Base-by-base conservation (phyloP, 345 rosid genomes). In the Cardamine occulta region DNA sequence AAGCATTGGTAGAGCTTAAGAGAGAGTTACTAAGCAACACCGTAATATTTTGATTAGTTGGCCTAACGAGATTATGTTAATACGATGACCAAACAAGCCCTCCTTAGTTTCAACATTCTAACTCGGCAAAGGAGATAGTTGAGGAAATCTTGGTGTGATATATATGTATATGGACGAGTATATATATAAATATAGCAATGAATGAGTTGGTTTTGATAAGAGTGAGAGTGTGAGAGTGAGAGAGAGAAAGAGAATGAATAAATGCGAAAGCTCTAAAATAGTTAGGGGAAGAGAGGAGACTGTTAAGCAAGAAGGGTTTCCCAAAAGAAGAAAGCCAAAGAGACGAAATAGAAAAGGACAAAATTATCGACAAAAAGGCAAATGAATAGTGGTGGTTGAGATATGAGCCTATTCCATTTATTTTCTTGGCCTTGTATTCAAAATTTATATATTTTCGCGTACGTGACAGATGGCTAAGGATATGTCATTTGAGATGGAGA, bases 401-500 rank as follows among this genome's bases (percentile, higher is more conserved):
- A 70, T 63, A 37, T 70, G 52, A 67, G 58, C 58, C 68, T 69
- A 77, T 62, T 68, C 80, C 62, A 70, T 63, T 64, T 59, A 47
- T 48, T 17, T 68, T 59, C 5, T 6, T 71, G 47, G 57, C 8
- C 4, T 59, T n/a, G 34, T 49, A 75, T 67, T 75, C 32, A 37
- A 51, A n/a, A 51, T 49, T 24, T 73, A 48, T 52, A 39, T 29
- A 63, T 21, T 9, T 32, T 6, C 26, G 11, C 54, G n/a, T 37
- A 18, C 52, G 39, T 76, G 74, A 60, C 65, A 63, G 75, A 70
- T 70, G 60, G 80, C 72, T 70, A 75, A 75, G 74, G 74, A 75
- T 75, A 51, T 68, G 74, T 75, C 79, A 75, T 61, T 68, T 68
- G 74, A 68, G 69, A 68, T 68, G 45, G 79, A 68, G 74, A 39